A percentile compares a stretch with the other conserved stretches of the same genome.
These are phyloP conservation scores for Coffea canephora DNA, from an alignment of 257 asterid species.

Conservation along the genomic window DNA sequence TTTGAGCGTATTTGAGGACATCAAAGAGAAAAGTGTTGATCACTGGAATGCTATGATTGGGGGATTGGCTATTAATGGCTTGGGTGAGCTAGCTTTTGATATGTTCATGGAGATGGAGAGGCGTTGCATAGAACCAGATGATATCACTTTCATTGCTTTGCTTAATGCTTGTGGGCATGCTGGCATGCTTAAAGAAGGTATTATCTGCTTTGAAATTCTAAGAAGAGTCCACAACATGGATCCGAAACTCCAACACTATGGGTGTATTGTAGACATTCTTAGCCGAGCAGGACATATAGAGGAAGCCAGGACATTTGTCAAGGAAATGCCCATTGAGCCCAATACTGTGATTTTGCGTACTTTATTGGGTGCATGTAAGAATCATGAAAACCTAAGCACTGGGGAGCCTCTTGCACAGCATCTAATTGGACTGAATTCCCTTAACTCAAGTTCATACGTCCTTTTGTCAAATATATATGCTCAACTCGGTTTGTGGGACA, in stretches of 20 bases:
- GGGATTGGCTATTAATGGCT: constrained; percentile 79
- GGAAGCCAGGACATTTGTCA: constrained; percentile 57
- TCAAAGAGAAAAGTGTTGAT: constrained; percentile 49
- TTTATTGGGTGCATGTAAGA: constrained; percentile 62
- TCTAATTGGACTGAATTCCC: constrained; percentile 39
- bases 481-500: constrained; percentile 64
- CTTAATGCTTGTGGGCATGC: constrained; percentile 84
- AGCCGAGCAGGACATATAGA: constrained; percentile 65
- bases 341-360: constrained; percentile 70
- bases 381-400: constrained; percentile 43
- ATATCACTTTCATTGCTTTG: constrained; percentile 64
- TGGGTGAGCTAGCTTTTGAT: constrained; percentile 63
- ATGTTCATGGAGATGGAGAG: constrained; percentile 71
- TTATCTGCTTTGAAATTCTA: constrained; percentile 69
- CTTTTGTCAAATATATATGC: constrained; percentile 78
- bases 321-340: constrained; percentile 73
- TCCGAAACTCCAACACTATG: constrained; percentile 77
- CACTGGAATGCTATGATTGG: constrained; percentile 91
- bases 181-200: constrained; percentile 84
- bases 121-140: constrained; percentile 55
- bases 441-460: constrained; percentile 61
- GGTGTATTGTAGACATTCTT: constrained; percentile 81
- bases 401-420: constrained; percentile 61
- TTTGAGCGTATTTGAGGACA: constrained; percentile 46
- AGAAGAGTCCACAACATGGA: constrained; percentile 53